These are phyloP conservation scores for Candida albicans DNA, from an alignment of 1,139 yeast genomes.

Conservation along the genomic window DNA sequence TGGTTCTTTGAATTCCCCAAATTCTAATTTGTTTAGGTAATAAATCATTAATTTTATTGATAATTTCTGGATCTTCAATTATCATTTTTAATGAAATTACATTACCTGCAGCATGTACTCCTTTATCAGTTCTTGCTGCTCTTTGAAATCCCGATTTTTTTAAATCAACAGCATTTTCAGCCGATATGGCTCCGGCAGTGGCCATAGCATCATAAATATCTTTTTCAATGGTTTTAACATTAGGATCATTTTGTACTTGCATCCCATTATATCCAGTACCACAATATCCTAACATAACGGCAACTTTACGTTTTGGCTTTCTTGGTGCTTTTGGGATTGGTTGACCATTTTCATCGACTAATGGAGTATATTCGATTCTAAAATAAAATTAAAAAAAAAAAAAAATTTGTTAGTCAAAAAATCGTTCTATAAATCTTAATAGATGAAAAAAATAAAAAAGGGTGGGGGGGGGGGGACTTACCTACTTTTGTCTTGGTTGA, in stretches of 20 bases:
- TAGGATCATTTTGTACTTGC: slow-evolving; percentile 84
- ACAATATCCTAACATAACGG: slow-evolving; percentile 92
- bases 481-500: slow-evolving; percentile 22
- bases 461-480: slow-evolving; percentile 29
- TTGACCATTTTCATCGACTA: slow-evolving; percentile 61
- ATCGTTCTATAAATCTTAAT: no score
- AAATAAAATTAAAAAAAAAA: neutral
- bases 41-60: slow-evolving; percentile 66
- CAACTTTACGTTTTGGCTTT: slow-evolving; percentile 83
- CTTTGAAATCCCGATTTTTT: slow-evolving; percentile 91
- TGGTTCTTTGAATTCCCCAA: slow-evolving; percentile 91
- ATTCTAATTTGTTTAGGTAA: slow-evolving; percentile 86
- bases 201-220: slow-evolving; percentile 84
- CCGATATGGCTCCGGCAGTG: slow-evolving; percentile 86
- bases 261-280: slow-evolving; percentile 98
- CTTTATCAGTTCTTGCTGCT: slow-evolving; percentile 98
- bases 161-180: slow-evolving; percentile 85
- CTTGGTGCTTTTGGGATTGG: slow-evolving; percentile 61
- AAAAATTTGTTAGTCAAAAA: neutral
- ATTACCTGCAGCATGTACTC: slow-evolving; percentile 98
- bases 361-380: slow-evolving; percentile 32
- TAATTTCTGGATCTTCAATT: slow-evolving; percentile 80
- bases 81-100: slow-evolving; percentile 86
- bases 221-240: slow-evolving; percentile 88
- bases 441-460: neutral